Evolutionary conservation across 2,329 filamentous ascomycete species (phyloP).

Genomic region (Fusarium sp.): DNA sequence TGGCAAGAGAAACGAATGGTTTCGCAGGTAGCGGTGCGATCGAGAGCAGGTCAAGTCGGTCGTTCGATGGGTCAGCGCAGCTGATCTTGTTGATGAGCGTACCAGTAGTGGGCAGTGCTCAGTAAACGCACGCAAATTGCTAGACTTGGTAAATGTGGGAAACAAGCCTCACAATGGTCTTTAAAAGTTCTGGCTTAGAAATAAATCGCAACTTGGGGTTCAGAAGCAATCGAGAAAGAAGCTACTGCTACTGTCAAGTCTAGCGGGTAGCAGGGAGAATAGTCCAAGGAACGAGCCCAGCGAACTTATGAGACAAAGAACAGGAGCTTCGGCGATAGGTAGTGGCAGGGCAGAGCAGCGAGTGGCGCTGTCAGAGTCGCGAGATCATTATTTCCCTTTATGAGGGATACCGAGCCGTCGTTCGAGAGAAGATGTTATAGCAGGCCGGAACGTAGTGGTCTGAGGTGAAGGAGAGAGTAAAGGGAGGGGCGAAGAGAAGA

Average conservation of each 20-base stretch:
- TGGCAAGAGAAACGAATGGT: conserved; percentile 35
- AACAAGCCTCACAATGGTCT: conserved; percentile 20
- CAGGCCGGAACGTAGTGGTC: conserved; percentile 22
- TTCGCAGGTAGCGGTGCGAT: conserved; percentile 32
- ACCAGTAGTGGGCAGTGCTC: conserved; percentile 26
- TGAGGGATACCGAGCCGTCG: conserved; percentile 30
- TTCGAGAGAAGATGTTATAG: conserved; percentile 34
- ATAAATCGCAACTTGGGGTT: conserved; percentile 14
- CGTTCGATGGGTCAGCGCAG: conserved; percentile 43
- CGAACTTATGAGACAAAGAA: conserved; percentile 46
- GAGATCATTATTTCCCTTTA: conserved; percentile 42
- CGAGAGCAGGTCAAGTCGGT: conserved; percentile 34
- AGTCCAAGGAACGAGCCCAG: conserved; percentile 37
- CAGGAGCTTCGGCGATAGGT: conserved; percentile 42
- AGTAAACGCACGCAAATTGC: conserved; percentile 22
- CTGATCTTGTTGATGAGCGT: conserved; percentile 41
- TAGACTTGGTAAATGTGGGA: conserved; percentile 21
- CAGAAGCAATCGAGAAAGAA: conserved; percentile 29
- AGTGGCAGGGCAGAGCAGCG: conserved; percentile 38
- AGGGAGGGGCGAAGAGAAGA: conserved; percentile 22
- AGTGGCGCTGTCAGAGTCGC: conserved; percentile 43
- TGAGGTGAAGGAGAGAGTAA: conserved; percentile 13
- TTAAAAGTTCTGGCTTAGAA: conserved; percentile 12
- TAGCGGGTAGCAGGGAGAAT: conserved; percentile 40
- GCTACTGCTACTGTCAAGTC: conserved; percentile 38